Evolutionary conservation across 148 eudicot species (phyloP), one percentile per base, ranked within the genome.

Genomic region (Amaranthus hypochondriacus): DNA sequence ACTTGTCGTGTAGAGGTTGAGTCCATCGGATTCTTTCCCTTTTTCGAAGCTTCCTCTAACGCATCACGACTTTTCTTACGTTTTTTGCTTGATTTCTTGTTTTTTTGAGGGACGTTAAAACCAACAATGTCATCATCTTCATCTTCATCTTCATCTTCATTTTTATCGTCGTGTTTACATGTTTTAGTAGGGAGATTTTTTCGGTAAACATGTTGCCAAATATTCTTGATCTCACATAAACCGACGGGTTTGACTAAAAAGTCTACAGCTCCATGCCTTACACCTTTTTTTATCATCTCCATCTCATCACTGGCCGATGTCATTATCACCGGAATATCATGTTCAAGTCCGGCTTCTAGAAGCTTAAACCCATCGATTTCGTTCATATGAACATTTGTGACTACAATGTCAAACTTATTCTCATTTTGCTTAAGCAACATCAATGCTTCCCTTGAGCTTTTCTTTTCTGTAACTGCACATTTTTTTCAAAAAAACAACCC

Each of bases 251-350:
- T 82, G 11, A 73, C 7, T 53, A 82, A 63, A 72, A 54, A 75
- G 48, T 73, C 71, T 0, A 63, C 61, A 9, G 85, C 82, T 4
- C 82, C 85, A 5, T 69, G 52, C 12, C 9, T 51, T 13, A 82
- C 51, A 2, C 74, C 79, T 55, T 79, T 76, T 77, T 68, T 75
- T 10, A 79, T 62, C 3, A 73, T 44, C 1, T 61, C 56, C 0
- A 46, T 62, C 4, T 60, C 66, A 1, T 55, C 80, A 0, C 28
- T 46, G 0, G 70, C 74, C 3, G 85, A 82, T 9, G 72, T 71
- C 77, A 82, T 73, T 54, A 84, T 67, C 7, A 84, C 84, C 0
- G 87, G 84, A 56, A 84, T 66, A 56, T 71, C 84, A 4, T 76
- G 72, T 28, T 76, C 74, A 3, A 57, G 49, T 2, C 81, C 77